phyloP scores from a whole-genome alignment of 75 land plant species.

The Adiantum capillusveneris region DNA sequence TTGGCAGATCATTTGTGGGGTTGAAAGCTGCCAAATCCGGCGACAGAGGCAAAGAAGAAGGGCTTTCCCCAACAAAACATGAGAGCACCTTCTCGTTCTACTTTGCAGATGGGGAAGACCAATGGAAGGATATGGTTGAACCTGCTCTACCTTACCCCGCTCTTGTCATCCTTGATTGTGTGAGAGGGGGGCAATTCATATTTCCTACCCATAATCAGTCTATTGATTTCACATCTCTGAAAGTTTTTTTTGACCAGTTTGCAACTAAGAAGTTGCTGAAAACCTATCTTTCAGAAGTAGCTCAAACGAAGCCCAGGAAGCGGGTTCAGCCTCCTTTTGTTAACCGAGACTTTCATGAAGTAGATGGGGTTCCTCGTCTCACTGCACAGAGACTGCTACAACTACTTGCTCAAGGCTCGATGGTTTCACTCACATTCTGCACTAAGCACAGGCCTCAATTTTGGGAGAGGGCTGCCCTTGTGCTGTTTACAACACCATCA shows the following conservation, averaged over 20 bases:
- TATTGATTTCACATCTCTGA: slow-evolving; percentile 33
- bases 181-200: slow-evolving; percentile 40
- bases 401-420: background rate
- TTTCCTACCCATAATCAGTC: slow-evolving; percentile 22
- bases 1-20: too few relatives aligned
- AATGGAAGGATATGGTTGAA: slow-evolving; percentile 32
- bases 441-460: background rate
- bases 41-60: background rate
- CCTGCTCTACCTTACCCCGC: slow-evolving; percentile 32
- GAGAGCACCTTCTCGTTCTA: slow-evolving; percentile 40
- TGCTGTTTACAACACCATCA: slow-evolving; percentile 57
- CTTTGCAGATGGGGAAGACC: slow-evolving; percentile 61
- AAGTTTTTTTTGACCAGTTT: slow-evolving; percentile 35
- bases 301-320: slow-evolving; percentile 23
- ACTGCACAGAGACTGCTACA: slow-evolving; percentile 14
- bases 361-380: slow-evolving; percentile 47
- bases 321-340: slow-evolving; percentile 54
- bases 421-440: too few relatives aligned
- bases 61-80: background rate
- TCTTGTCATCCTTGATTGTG: slow-evolving; percentile 53
- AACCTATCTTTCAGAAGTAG: slow-evolving; percentile 37
- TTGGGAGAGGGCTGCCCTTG: slow-evolving; percentile 48
- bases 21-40: too few relatives aligned
- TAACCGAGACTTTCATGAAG: slow-evolving; percentile 64
- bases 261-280: slow-evolving; percentile 40